Percentiles rank a stretch among this genome's conserved stretches.
phyloP scores from a whole-genome alignment of 2,329 filamentous ascomycete species.

The Ophiobolus disseminans region DNA sequence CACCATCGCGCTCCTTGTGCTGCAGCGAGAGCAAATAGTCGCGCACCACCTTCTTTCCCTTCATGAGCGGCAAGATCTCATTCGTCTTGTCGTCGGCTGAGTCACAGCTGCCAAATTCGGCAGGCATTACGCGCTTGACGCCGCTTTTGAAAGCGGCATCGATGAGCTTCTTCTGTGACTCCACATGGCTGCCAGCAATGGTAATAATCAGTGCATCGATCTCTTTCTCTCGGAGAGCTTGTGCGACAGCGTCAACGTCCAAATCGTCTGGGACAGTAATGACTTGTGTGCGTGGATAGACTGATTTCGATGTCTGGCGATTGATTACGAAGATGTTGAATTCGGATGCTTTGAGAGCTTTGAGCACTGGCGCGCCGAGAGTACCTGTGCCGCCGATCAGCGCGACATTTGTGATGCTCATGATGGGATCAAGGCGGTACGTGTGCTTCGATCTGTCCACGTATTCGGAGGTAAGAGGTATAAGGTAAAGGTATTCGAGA shows the following conservation, averaged over 20 bases:
- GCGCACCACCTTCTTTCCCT: slow-evolving; percentile 54
- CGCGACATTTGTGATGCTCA: slow-evolving; percentile 48
- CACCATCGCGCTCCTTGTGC: slow-evolving; percentile 47
- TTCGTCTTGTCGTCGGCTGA: slow-evolving; percentile 50
- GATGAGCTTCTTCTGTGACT: slow-evolving; percentile 60
- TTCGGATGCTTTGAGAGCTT: slow-evolving; percentile 38
- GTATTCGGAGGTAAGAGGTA: no score
- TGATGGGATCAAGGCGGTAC: slow-evolving; percentile 11
- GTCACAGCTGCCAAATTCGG: slow-evolving; percentile 63
- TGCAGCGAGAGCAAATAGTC: slow-evolving; percentile 58
- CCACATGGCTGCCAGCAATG: slow-evolving; percentile 55
- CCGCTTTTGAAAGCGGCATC: slow-evolving; percentile 65
- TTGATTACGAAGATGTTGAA: slow-evolving; percentile 46
- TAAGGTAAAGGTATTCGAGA: no score
- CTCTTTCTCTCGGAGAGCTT: slow-evolving; percentile 54
- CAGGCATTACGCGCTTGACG: slow-evolving; percentile 67
- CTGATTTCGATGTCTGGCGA: slow-evolving; percentile 44
- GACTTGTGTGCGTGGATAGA: slow-evolving; percentile 53
- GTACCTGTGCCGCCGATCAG: slow-evolving; percentile 51
- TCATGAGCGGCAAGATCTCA: slow-evolving; percentile 60
- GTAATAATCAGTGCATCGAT: slow-evolving; percentile 60
- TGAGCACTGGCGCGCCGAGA: slow-evolving; percentile 43
- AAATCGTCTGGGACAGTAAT: slow-evolving; percentile 50
- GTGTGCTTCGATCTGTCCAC: no score
- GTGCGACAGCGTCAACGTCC: slow-evolving; percentile 37